phyloP scores from a whole-genome alignment of 495 filamentous ascomycete genomes.

The Tetracladium setigerum region DNA sequence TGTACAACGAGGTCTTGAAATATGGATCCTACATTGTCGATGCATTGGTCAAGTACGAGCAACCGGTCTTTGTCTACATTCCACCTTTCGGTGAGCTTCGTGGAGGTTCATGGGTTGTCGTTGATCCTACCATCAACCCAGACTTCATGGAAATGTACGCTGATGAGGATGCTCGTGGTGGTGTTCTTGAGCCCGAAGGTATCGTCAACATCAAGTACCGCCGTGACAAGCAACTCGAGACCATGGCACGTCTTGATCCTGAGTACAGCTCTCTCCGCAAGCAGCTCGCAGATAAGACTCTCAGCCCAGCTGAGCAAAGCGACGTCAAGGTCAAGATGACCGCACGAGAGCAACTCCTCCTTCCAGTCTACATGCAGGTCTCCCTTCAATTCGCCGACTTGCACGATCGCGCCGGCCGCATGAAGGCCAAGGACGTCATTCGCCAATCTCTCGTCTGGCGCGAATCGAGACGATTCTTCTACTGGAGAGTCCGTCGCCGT shows the following conservation, averaged over 20 bases:
- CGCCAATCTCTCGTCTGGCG: conserved; percentile 77
- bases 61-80: conserved; percentile 98
- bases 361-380: conserved; percentile 90
- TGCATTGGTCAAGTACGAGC: conserved; percentile 94
- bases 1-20: conserved; percentile 99
- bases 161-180: conserved; percentile 89
- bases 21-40: conserved; percentile 99
- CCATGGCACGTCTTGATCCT: conserved; percentile 90
- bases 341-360: conserved; percentile 76
- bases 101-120: conserved; percentile 98
- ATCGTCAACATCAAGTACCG: conserved; percentile 98
- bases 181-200: conserved; percentile 96
- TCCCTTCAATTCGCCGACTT: conserved; percentile 93
- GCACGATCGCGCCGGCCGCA: conserved; percentile 93
- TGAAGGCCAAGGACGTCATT: conserved; percentile 95
- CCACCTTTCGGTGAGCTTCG: conserved; percentile 93
- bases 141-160: conserved; percentile 99
- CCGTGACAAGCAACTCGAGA: conserved; percentile 94
- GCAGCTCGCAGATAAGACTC: conserved; percentile 55
- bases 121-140: conserved; percentile 96
- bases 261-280: conserved; percentile 77
- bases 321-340: conserved; percentile 81
- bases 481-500: conserved; percentile 96
- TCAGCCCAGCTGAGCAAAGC: conserved; percentile 64
- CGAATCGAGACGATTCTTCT: conserved; percentile 95